Conservation (phyloP, 768 basidiomycete genomes). For the Amanita brunnescens region DNA sequence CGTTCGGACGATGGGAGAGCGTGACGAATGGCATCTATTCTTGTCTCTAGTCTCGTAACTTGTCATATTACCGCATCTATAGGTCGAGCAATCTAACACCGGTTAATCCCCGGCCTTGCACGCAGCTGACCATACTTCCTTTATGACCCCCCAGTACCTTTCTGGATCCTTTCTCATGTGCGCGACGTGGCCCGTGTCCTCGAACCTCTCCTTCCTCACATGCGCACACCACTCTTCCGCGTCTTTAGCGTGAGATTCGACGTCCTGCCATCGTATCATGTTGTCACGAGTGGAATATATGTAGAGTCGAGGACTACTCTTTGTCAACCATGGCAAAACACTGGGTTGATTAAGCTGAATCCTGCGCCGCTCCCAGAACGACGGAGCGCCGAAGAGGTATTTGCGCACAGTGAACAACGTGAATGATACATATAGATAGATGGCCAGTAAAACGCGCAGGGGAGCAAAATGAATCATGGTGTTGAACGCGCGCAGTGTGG, state of each 20-base stretch:
- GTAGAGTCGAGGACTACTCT: conserved; percentile 33
- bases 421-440: not conserved
- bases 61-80: not conserved
- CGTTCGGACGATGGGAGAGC: no score
- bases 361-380: conserved; percentile 6
- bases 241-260: conserved; percentile 26
- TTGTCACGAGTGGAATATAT: conserved; percentile 36
- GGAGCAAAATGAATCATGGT: not conserved
- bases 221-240: conserved; percentile 24
- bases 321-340: conserved; percentile 33
- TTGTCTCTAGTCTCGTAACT: no score
- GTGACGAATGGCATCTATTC: no score
- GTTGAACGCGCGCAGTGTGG: conserved; percentile 14
- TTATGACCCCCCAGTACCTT: conserved; percentile 35
- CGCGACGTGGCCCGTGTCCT: conserved; percentile 34
- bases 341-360: conserved; percentile 20
- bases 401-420: not conserved
- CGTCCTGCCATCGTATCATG: conserved; percentile 27
- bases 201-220: conserved; percentile 28
- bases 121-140: conserved; percentile 28
- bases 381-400: not conserved
- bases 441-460: not conserved
- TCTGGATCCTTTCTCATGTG: conserved; percentile 35
- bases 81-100: not conserved
- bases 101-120: not conserved